These are phyloP conservation scores for Hemileccinum impolitum DNA, from an alignment of 768 basidiomycete genomes.

Conservation along the genomic window DNA sequence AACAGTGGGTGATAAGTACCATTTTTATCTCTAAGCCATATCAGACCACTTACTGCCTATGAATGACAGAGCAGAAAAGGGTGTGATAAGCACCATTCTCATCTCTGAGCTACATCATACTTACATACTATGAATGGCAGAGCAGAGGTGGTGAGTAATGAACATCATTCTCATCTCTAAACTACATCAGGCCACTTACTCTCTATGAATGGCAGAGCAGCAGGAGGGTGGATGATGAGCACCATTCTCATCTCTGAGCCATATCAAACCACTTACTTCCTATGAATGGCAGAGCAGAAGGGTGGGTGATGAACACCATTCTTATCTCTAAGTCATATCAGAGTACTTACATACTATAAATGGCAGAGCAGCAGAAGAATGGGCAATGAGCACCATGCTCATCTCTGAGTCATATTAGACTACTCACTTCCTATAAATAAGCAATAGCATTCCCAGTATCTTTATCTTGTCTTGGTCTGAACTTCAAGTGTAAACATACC, in stretches of 20 bases:
- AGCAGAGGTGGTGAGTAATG: neutral
- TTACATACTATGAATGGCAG: neutral
- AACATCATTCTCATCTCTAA: too few relatives aligned
- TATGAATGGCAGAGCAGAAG: neutral
- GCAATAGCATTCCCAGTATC: too few relatives aligned
- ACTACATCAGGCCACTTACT: too few relatives aligned
- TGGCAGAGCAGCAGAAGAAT: neutral
- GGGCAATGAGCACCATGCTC: neutral
- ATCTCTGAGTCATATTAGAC: neutral
- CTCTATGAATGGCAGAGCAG: neutral
- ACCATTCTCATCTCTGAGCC: neutral
- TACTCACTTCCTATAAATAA: neutral
- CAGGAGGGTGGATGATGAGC: neutral
- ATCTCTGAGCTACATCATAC: neutral
- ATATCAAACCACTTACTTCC: neutral
- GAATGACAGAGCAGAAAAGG: neutral
- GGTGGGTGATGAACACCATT: too few relatives aligned
- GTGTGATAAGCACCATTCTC: neutral
- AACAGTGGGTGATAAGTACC: neutral
- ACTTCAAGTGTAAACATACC: too few relatives aligned
- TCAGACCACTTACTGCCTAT: neutral
- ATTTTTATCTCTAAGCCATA: neutral
- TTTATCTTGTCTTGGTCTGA: too few relatives aligned
- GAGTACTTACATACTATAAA: too few relatives aligned
- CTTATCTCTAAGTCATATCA: too few relatives aligned